These are phyloP conservation scores for Ocimum tenuiflorum DNA, from an alignment of 257 asterid genomes.

Conservation along the genomic window DNA sequence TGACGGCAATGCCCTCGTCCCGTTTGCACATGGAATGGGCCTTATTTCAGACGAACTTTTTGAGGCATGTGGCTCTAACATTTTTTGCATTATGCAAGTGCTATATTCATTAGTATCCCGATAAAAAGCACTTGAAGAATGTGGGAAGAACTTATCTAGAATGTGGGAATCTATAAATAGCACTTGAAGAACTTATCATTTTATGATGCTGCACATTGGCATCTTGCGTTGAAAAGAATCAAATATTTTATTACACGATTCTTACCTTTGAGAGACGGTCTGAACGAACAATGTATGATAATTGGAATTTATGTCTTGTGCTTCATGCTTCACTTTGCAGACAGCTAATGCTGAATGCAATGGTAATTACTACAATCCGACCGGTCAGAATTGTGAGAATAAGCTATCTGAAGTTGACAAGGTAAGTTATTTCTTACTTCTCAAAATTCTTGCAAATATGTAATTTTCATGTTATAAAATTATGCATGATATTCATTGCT, in stretches of 20 bases:
- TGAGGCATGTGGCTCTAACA: constrained; percentile 40
- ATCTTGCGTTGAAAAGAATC: not conserved
- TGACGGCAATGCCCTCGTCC: constrained; percentile 91
- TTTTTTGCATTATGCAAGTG: not conserved
- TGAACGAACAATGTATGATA: not conserved
- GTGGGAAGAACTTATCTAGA: not conserved
- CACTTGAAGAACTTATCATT: not conserved
- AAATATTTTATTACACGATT: not conserved
- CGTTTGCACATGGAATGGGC: constrained; percentile 95
- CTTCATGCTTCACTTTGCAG: constrained; percentile 38
- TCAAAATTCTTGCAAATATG: not conserved
- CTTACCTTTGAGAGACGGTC: not conserved
- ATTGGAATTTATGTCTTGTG: constrained; percentile 10
- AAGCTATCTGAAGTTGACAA: constrained; percentile 45
- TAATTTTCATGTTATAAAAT: not conserved
- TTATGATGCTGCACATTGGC: not conserved
- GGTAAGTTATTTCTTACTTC: constrained; percentile 33
- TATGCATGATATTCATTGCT: not conserved
- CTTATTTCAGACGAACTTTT: constrained; percentile 78
- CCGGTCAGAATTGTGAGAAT: constrained; percentile 39
- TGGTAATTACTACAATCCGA: constrained; percentile 58
- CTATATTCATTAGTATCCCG: too few relatives aligned
- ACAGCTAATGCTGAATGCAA: constrained; percentile 46
- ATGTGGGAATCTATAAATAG: not conserved
- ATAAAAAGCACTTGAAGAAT: too few relatives aligned